Evolutionary conservation across 805 yeast genomes (phyloP).

Genomic region (Starmera quercuum): DNA sequence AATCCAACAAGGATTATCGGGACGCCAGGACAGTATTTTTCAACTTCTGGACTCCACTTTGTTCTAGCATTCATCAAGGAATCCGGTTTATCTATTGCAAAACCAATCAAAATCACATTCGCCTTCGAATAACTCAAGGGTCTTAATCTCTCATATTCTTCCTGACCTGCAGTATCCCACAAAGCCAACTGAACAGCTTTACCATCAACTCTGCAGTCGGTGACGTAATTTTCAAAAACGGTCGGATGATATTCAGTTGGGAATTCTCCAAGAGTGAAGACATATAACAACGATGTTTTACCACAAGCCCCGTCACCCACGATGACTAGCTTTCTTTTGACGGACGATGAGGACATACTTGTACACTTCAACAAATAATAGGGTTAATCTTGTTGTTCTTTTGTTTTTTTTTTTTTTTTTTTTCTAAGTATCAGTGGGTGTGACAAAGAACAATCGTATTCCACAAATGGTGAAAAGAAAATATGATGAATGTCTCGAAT

Average conservation of each 20-base stretch:
- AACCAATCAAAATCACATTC: constrained; percentile 78
- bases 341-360: background rate
- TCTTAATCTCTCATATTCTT: constrained; percentile 84
- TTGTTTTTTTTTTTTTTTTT: background rate
- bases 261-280: constrained; percentile 86
- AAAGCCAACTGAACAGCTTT: constrained; percentile 80
- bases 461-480: no score
- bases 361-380: background rate
- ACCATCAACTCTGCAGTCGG: constrained; percentile 91
- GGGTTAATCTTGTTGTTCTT: background rate
- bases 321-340: constrained; percentile 46
- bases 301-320: constrained; percentile 97
- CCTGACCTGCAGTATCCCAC: constrained; percentile 98
- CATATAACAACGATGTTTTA: constrained; percentile 83
- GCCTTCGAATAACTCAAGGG: constrained; percentile 87
- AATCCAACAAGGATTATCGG: constrained; percentile 78
- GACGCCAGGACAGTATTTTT: constrained; percentile 69
- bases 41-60: constrained; percentile 86
- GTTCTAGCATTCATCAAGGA: constrained; percentile 73
- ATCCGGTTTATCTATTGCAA: constrained; percentile 79
- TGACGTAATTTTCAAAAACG: constrained; percentile 89
- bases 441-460: no score
- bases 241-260: constrained; percentile 93
- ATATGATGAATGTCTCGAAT: no score
- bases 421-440: background rate